Base-by-base conservation (phyloP, 73 alveolate genomes). In the Paramecium biaurelia region DNA sequence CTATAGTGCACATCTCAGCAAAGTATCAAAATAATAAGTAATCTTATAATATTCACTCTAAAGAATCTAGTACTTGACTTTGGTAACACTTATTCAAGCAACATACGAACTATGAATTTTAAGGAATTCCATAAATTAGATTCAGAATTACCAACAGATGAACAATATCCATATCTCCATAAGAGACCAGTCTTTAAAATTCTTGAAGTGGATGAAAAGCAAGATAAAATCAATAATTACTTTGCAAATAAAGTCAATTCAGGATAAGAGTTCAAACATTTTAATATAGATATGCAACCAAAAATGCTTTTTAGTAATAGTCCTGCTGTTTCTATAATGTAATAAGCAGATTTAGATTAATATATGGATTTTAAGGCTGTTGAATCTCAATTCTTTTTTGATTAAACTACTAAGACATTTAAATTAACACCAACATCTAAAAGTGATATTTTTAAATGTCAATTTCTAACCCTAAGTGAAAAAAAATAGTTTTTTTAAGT, bases 311-410 rank as follows among this genome's bases (percentile, higher is more conserved):
- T 56, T 38, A 32, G 85, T 57, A 38, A 53, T 47, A 85, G 92
- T 53, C 76, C 76, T 18, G 63, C 76, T 7, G 86, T 85, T 26
- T 49, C 59, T 15, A 38, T 67, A 10, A 53, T 85, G 92, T 32
- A 53, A 57, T 57, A 85, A 85, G 92, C 92, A 7, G 37, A 85
- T 85, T 56, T 85, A 58, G 92, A 85, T 85, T 57, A 85, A 49
- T 85, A 85, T 15, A 85, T 85, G 92, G 92, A 85, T 14, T 85
- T 85, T 57, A 85, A 76, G 70, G 92, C 92, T 30, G 34, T 85
- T 7, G 92, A 85, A 57, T 14, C 41, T 12, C 32, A 56, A 34
- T 85, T 32, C 43, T 85, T 53, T 26, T 85, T 85, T 57, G 92
- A 85, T 12, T 57, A 85, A 14, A 11, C 35, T 30, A 38, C 82